A percentile compares a stretch with the other conserved stretches of the same genome.
Conservation (phyloP, 345 rosid genomes). For the Bruguiera parviflora region DNA sequence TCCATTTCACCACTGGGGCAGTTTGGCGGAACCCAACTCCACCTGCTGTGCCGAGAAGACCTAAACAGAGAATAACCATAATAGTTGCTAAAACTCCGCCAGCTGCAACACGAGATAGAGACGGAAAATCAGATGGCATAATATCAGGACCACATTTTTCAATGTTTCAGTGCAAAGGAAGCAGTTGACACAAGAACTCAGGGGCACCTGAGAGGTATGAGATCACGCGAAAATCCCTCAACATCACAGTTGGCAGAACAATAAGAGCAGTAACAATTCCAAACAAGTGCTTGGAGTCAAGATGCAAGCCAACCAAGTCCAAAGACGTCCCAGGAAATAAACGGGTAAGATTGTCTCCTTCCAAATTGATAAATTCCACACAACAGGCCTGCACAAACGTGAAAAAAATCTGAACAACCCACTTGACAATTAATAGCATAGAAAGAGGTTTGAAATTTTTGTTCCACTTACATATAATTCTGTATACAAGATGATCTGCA, state of each 20-base stretch:
- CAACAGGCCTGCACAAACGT: slow-evolving; percentile 61
- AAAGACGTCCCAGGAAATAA: slow-evolving; percentile 79
- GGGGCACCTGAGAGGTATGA: slow-evolving; percentile 81
- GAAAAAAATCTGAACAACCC: slow-evolving; percentile 12
- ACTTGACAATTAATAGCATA: slow-evolving; percentile 13
- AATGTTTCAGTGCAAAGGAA: slow-evolving; percentile 9
- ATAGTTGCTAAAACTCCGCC: slow-evolving; percentile 78
- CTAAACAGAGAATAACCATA: slow-evolving; percentile 53
- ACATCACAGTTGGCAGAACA: slow-evolving; percentile 84
- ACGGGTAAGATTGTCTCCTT: slow-evolving; percentile 84
- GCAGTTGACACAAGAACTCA: slow-evolving; percentile 1
- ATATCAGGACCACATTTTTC: background rate
- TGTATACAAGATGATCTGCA: slow-evolving; percentile 73
- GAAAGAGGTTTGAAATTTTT: background rate
- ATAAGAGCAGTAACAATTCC: slow-evolving; percentile 67
- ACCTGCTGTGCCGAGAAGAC: slow-evolving; percentile 49
- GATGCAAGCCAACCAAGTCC: slow-evolving; percentile 47
- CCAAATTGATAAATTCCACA: slow-evolving; percentile 85
- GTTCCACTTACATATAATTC: slow-evolving; percentile 73
- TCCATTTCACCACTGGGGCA: slow-evolving; percentile 67
- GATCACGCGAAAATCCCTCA: slow-evolving; percentile 69
- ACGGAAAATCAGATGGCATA: background rate
- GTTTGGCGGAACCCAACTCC: slow-evolving; percentile 75
- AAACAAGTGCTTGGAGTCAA: slow-evolving; percentile 74
- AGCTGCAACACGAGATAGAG: slow-evolving; percentile 41